These are phyloP conservation scores for Davidsoniella eucalypti DNA, from an alignment of 2,329 filamentous ascomycete species.

Conservation along the genomic window DNA sequence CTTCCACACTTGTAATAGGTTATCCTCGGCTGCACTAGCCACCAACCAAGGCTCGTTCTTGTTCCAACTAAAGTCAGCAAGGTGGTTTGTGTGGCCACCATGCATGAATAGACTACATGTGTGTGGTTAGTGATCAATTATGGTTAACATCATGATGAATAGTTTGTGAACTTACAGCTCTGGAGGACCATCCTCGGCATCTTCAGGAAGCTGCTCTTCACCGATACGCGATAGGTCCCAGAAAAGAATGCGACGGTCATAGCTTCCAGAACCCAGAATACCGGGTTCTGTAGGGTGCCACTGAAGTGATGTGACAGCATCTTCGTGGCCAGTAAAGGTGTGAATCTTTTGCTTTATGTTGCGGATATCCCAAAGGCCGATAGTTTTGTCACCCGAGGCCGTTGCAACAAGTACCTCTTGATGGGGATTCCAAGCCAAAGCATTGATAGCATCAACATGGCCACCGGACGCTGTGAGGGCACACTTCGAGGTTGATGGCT, in stretches of 20 bases:
- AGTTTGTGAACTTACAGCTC: conserved; percentile 53
- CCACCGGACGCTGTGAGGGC: conserved; percentile 55
- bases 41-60: conserved; percentile 93
- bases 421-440: conserved; percentile 83
- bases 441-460: conserved; percentile 86
- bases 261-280: conserved; percentile 78
- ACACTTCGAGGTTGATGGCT: conserved; percentile 45
- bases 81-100: conserved; percentile 89
- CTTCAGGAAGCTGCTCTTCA: conserved; percentile 87
- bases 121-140: conserved; percentile 15
- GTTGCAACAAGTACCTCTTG: conserved; percentile 85
- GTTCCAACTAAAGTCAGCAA: conserved; percentile 97
- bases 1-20: conserved; percentile 89
- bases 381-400: conserved; percentile 85
- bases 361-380: conserved; percentile 87
- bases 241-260: conserved; percentile 85
- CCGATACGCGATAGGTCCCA: conserved; percentile 90
- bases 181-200: conserved; percentile 84
- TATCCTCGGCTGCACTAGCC: conserved; percentile 90
- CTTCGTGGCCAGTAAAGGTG: conserved; percentile 71
- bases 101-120: conserved; percentile 77
- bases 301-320: conserved; percentile 77
- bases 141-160: not conserved
- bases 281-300: conserved; percentile 89
- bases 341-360: conserved; percentile 84